Conservation (phyloP, 257 asterid species). For the Solanum sitiens region DNA sequence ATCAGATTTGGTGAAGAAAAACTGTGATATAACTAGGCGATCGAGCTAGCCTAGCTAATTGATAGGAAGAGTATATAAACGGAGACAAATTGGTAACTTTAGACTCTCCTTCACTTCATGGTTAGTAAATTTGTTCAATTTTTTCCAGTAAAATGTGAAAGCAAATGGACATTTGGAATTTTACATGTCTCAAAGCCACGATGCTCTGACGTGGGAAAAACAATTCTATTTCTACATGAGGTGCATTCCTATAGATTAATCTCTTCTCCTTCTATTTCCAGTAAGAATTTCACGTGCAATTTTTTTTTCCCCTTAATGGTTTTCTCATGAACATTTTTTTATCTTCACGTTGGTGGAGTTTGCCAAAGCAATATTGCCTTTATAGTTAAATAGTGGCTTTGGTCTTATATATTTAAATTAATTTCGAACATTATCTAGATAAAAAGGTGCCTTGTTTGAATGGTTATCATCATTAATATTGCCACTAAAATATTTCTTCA, state of each 20-base stretch:
- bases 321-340: not conserved
- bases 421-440: not conserved
- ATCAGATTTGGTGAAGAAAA: too few species aligned
- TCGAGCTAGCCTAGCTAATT: not conserved
- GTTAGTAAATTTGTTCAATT: not conserved
- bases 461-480: not conserved
- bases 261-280: not conserved
- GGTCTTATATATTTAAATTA: not conserved
- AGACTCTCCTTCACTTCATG: not conserved
- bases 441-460: not conserved
- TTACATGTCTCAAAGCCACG: not conserved
- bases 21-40: not conserved
- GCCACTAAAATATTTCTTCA: not conserved
- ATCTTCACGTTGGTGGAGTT: not conserved
- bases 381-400: not conserved
- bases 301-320: not conserved
- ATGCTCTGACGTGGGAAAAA: constrained; percentile 7
- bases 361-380: not conserved
- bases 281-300: not conserved
- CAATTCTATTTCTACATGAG: not conserved
- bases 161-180: not conserved
- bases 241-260: not conserved
- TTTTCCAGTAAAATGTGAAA: not conserved
- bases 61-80: not conserved
- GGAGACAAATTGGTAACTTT: not conserved